A percentile compares a stretch with the other conserved stretches of the same genome.
Evolutionary conservation across 2,329 filamentous ascomycete genomes (phyloP).

Genomic region (Dothideomycetidae sp.): DNA sequence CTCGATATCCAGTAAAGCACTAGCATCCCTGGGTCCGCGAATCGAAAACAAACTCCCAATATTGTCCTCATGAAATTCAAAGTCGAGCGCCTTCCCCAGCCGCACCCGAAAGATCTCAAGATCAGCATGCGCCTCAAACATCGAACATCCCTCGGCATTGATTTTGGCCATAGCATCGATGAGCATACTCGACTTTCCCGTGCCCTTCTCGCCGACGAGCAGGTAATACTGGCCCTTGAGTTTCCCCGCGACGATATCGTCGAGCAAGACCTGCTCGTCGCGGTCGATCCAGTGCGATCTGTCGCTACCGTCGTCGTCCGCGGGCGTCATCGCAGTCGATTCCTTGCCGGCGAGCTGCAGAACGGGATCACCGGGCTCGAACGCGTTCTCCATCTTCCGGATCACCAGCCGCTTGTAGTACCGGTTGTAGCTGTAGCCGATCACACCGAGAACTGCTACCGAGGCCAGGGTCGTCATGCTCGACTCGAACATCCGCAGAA

Average conservation of each 20-base stretch:
- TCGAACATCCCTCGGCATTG: conserved; percentile 74
- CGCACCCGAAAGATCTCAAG: conserved; percentile 88
- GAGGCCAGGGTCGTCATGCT: conserved; percentile 27
- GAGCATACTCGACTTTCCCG: conserved; percentile 92
- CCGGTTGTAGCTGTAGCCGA: conserved; percentile 33
- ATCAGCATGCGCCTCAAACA: conserved; percentile 94
- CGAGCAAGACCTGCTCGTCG: conserved; percentile 61
- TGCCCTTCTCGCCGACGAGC: conserved; percentile 87
- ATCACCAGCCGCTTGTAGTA: conserved; percentile 81
- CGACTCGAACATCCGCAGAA: conserved; percentile 34
- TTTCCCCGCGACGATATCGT: conserved; percentile 65
- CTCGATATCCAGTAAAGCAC: conserved; percentile 86
- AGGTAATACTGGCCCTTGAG: conserved; percentile 76
- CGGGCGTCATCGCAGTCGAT: conserved; percentile 18
- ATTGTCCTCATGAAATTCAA: conserved; percentile 95
- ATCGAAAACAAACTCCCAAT: conserved; percentile 95
- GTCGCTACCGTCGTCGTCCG: conserved; percentile 26
- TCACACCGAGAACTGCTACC: conserved; percentile 10
- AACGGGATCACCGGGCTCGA: conserved; percentile 77
- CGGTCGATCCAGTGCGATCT: conserved; percentile 70
- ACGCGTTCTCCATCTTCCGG: conserved; percentile 85
- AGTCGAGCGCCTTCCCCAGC: conserved; percentile 85
- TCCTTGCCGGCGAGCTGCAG: conserved; percentile 39
- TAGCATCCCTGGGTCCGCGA: conserved; percentile 78
- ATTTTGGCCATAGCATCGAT: conserved; percentile 90